Evolutionary conservation across 805 yeast species (phyloP), one percentile per base, ranked within the genome.

Genomic region (Ogataea dorogensis): DNA sequence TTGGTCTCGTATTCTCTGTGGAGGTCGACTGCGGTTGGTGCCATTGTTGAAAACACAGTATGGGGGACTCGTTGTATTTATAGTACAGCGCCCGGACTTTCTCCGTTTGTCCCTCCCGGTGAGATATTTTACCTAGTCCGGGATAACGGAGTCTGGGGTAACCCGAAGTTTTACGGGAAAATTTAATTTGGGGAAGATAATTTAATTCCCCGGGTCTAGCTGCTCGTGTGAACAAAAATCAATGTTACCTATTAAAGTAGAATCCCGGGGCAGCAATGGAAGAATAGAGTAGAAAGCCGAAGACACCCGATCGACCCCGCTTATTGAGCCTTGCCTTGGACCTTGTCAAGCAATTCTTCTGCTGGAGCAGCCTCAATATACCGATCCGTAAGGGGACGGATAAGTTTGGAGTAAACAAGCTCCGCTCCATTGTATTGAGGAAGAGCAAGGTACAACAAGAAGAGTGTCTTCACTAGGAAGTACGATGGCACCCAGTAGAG

Each of bases 401-500:
- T 70, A 19, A 84, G 50, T 34, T 66, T 58, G 38, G 58, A 51
- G 74, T 86, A 93, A 33, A 93, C 76, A 40, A 79, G 48, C 40
- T 68, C 68, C 38, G 98, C 95, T 60, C 98, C 98, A 40, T 86
- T 83, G 58, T 83, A 80, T 51, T 79, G 74, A 46, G 98, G 98
- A 36, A 88, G 72, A 38, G 93, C 87, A 56, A 91, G 78, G 72
- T 86, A 93, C 40, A 89, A 69, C 66, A 93, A 81, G 65, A 85
- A 79, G 33, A 86, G 51, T 34, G 96, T 86, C 78, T 93, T 93
- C 71, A 93, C 73, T 57, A 93, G 77, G 79, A 89, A 93, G 75
- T 93, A 93, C 61, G 93, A 88, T 56, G 99, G 98, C 50, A 93
- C 67, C 95, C 96, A 86, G 75, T 88, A 88, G 42, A 91, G 72